phyloP scores from a whole-genome alignment of 257 asterid genomes.

The Solanum chmielewskii region DNA sequence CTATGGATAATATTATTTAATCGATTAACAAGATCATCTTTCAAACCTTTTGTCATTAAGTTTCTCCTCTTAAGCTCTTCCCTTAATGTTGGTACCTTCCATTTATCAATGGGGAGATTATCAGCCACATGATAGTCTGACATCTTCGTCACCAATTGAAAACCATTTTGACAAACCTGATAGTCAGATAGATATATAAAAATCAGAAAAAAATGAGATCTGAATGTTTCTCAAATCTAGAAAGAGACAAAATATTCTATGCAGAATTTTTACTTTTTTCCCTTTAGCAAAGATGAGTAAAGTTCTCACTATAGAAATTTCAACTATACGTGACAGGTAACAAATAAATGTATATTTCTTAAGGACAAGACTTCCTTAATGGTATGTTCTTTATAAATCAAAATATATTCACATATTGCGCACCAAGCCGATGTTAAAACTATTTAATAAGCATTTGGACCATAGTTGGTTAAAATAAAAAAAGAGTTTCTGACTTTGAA shows the following conservation, averaged over 20 bases:
- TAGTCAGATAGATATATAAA: background rate
- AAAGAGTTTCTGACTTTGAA: background rate
- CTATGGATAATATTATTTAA: conserved; percentile 16
- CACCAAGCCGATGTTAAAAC: background rate
- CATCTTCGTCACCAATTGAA: background rate
- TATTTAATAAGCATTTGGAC: background rate
- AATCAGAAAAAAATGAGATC: background rate
- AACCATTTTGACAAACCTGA: background rate
- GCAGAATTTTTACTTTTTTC: background rate
- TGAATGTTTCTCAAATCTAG: background rate
- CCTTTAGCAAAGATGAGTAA: background rate
- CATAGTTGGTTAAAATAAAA: background rate
- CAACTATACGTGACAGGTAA: background rate
- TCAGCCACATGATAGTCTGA: conserved; percentile 14
- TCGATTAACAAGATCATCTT: conserved; percentile 24
- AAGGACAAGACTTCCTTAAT: background rate
- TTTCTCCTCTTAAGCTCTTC: conserved; percentile 30
- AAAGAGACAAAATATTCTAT: background rate
- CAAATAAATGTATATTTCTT: background rate
- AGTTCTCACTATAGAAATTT: background rate
- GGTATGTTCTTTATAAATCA: background rate
- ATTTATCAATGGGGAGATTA: conserved; percentile 24
- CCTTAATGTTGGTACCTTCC: conserved; percentile 25
- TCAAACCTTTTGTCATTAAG: conserved; percentile 15
- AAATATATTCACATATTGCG: background rate